These are phyloP conservation scores for Rhizophlyctis rosea DNA, from an alignment of 192 early-diverging fungal genomes.

Conservation along the genomic window DNA sequence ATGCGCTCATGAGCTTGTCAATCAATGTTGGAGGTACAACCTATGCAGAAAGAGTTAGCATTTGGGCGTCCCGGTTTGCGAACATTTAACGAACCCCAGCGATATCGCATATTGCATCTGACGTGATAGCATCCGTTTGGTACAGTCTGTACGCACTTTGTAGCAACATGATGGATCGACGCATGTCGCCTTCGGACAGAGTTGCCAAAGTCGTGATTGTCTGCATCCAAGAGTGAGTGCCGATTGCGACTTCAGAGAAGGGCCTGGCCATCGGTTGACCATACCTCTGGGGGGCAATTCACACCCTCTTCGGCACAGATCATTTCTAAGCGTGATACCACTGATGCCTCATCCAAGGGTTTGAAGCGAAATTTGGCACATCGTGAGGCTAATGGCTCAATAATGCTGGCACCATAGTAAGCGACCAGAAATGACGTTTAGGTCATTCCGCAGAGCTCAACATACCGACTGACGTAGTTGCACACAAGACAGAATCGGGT, in stretches of 20 bases:
- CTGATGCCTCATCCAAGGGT: constrained; percentile 64
- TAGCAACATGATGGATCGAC: constrained; percentile 87
- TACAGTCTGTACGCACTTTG: constrained; percentile 76
- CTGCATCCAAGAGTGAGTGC: constrained; percentile 23
- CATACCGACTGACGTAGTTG: constrained; percentile 74
- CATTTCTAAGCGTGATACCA: constrained; percentile 57
- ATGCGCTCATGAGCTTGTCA: constrained; percentile 54
- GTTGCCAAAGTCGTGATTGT: constrained; percentile 65
- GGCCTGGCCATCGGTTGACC: background rate
- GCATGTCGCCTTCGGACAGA: constrained; percentile 83
- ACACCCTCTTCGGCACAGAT: constrained; percentile 71
- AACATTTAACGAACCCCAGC: constrained; percentile 55
- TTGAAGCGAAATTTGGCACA: constrained; percentile 97
- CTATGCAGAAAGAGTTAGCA: constrained; percentile 28
- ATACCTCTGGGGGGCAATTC: constrained; percentile 50
- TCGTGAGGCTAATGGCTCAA: constrained; percentile 88
- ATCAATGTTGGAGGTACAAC: constrained; percentile 66
- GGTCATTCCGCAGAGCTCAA: background rate
- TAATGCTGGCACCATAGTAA: constrained; percentile 56
- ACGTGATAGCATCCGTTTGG: constrained; percentile 42
- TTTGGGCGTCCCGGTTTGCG: constrained; percentile 7
- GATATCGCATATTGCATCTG: constrained; percentile 68
- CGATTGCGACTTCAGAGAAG: background rate
- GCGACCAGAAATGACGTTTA: background rate
- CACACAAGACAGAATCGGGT: constrained; percentile 95